These are phyloP conservation scores for Candida nitratophila DNA, from an alignment of 805 yeast species.

Conservation along the genomic window DNA sequence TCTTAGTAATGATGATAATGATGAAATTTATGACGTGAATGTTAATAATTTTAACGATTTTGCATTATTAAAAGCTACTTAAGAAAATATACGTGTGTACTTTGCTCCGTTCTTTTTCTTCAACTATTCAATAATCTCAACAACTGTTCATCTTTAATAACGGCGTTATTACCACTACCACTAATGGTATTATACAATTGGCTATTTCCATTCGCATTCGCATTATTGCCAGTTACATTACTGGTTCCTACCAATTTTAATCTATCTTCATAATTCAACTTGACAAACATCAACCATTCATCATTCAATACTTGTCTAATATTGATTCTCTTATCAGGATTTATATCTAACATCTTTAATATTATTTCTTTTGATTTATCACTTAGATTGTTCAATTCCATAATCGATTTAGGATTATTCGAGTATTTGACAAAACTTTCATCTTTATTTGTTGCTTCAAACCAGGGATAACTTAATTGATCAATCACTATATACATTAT, in stretches of 20 bases:
- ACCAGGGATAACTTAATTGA: conserved; percentile 44
- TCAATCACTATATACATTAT: conserved; percentile 39
- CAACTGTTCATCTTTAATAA: conserved; percentile 18
- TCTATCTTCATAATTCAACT: conserved; percentile 11
- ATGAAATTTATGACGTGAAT: too few species aligned
- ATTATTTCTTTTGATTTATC: conserved; percentile 4
- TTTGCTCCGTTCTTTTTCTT: too few species aligned
- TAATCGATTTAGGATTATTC: too few species aligned
- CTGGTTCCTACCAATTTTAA: neutral
- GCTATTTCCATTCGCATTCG: too few species aligned
- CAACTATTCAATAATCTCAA: conserved; percentile 10
- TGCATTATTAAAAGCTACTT: too few species aligned
- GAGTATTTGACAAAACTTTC: conserved; percentile 17
- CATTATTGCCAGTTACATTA: too few species aligned
- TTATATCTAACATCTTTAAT: conserved; percentile 20
- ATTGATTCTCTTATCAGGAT: conserved; percentile 13
- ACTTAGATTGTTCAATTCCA: too few species aligned
- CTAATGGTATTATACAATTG: too few species aligned
- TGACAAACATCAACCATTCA: conserved; percentile 27
- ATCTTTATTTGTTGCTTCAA: conserved; percentile 25
- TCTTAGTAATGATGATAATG: too few species aligned
- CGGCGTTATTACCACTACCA: neutral
- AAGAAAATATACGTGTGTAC: too few species aligned
- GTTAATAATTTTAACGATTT: too few species aligned
- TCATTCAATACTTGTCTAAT: conserved; percentile 13